A percentile compares a stretch with the other conserved stretches of the same genome.
Evolutionary conservation across 2,329 filamentous ascomycete species (phyloP).

Genomic region (Fusarium oxysporum): DNA sequence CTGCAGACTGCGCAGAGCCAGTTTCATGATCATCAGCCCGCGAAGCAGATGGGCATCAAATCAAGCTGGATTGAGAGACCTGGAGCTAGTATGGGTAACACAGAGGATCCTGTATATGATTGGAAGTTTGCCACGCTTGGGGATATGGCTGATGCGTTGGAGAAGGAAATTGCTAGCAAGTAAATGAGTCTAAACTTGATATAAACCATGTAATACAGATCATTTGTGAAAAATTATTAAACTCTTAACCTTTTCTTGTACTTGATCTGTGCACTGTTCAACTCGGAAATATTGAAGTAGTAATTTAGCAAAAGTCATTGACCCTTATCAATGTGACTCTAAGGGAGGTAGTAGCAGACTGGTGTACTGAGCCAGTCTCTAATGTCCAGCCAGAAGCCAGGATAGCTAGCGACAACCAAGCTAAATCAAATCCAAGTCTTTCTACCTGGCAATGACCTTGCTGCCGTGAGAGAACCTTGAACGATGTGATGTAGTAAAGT

Average conservation of each 20-base stretch:
- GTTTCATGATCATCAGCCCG: constrained; percentile 76
- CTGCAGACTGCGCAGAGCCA: constrained; percentile 77
- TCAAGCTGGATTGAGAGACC: constrained; percentile 71
- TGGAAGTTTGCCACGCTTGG: constrained; percentile 70
- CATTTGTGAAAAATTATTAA: accelerated
- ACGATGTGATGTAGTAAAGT: not conserved
- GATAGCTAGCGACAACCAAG: not conserved
- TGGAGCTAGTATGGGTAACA: constrained; percentile 52
- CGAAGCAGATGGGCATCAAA: constrained; percentile 67
- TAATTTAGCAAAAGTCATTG: too few relatives aligned
- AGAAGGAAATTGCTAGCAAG: constrained; percentile 29
- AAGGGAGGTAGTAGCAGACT: not conserved
- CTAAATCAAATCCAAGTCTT: not conserved
- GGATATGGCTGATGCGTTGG: constrained; percentile 66
- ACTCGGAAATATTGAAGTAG: not conserved
- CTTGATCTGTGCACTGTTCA: not conserved
- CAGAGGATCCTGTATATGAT: constrained; percentile 59
- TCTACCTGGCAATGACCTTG: not conserved
- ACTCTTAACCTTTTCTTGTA: too few relatives aligned
- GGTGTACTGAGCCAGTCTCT: not conserved
- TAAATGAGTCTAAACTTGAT: not conserved
- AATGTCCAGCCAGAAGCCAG: not conserved
- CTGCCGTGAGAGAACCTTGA: too few relatives aligned
- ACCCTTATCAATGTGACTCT: not conserved
- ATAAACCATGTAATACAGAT: not conserved